phyloP scores from a whole-genome alignment of 1,139 yeast species.

The Debaryomyces sp. region DNA sequence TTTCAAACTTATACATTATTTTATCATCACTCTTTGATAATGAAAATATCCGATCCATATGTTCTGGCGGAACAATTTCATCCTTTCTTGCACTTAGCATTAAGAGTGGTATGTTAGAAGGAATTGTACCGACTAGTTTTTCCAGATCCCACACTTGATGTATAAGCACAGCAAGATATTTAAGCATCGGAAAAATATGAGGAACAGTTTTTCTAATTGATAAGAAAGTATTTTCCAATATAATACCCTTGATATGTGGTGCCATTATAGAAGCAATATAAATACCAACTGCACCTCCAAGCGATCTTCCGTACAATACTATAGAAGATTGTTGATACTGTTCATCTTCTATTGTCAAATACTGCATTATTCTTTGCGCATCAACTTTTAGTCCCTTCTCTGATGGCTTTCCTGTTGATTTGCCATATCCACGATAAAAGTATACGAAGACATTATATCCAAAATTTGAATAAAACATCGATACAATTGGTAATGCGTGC shows the following conservation, averaged over 20 bases:
- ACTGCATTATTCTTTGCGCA: slow-evolving; percentile 72
- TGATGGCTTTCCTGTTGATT: slow-evolving; percentile 74
- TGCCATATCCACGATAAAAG: slow-evolving; percentile 92
- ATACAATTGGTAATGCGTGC: slow-evolving; percentile 82
- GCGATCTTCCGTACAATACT: slow-evolving; percentile 81
- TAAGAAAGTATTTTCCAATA: slow-evolving; percentile 86
- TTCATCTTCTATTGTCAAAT: slow-evolving; percentile 53
- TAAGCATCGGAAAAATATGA: slow-evolving; percentile 70
- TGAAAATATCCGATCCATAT: slow-evolving; percentile 67
- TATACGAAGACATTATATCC: slow-evolving; percentile 81
- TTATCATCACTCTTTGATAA: slow-evolving; percentile 51
- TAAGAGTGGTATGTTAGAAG: slow-evolving; percentile 62
- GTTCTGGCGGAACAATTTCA: slow-evolving; percentile 89
- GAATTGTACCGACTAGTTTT: slow-evolving; percentile 52
- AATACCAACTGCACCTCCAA: slow-evolving; percentile 95
- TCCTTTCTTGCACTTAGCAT: slow-evolving; percentile 76
- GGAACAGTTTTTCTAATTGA: slow-evolving; percentile 82
- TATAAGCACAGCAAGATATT: slow-evolving; percentile 61
- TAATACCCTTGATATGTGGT: slow-evolving; percentile 56
- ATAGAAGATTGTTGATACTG: slow-evolving; percentile 56
- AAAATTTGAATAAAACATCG: slow-evolving; percentile 64
- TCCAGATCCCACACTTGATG: slow-evolving; percentile 89
- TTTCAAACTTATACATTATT: slow-evolving; percentile 52
- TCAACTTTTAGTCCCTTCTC: slow-evolving; percentile 84
- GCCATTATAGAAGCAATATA: slow-evolving; percentile 69